Percentiles rank a stretch among this genome's conserved stretches.
Conservation (phyloP, 2,329 filamentous ascomycete species). For the Tolypocladium nubicola region DNA sequence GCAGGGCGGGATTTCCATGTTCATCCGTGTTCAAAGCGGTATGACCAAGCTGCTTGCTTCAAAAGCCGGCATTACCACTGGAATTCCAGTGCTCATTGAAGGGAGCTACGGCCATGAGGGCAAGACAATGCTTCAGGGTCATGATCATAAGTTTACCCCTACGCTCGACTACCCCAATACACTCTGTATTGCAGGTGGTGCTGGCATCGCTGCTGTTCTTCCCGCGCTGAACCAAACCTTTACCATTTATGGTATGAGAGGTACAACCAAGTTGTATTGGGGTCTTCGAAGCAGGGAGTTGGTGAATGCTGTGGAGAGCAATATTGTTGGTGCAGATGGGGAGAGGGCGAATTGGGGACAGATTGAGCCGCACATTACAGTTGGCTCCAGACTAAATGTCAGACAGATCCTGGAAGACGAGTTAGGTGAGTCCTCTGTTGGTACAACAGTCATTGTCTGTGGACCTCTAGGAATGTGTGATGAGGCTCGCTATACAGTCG, state of each 20-base stretch:
- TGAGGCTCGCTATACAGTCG: constrained; percentile 14
- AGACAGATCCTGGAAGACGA: constrained; percentile 14
- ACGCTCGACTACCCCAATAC: constrained; percentile 1
- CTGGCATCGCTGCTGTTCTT: not conserved
- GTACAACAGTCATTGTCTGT: constrained; percentile 18
- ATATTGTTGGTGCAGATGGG: constrained; percentile 8
- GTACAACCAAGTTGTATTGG: constrained; percentile 18
- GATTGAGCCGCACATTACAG: constrained; percentile 15
- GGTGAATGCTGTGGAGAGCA: constrained; percentile 13
- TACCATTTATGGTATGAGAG: constrained; percentile 7
- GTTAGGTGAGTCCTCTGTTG: constrained; percentile 7
- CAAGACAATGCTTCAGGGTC: constrained; percentile 8
- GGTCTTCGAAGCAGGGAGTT: constrained; percentile 13
- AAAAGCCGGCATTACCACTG: constrained; percentile 5
- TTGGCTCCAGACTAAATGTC: constrained; percentile 17
- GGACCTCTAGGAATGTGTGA: constrained; percentile 18
- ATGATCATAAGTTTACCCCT: constrained; percentile 8
- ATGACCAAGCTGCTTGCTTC: constrained; percentile 11
- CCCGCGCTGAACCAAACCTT: not conserved
- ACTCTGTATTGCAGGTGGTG: not conserved
- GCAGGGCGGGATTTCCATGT: constrained; percentile 16
- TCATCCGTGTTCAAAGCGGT: constrained; percentile 13
- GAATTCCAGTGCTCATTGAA: constrained; percentile 17
- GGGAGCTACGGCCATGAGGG: constrained; percentile 16
- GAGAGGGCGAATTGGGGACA: constrained; percentile 11